These are phyloP conservation scores for Neurospora sublineolata DNA, from an alignment of 495 filamentous ascomycete species.

Conservation along the genomic window DNA sequence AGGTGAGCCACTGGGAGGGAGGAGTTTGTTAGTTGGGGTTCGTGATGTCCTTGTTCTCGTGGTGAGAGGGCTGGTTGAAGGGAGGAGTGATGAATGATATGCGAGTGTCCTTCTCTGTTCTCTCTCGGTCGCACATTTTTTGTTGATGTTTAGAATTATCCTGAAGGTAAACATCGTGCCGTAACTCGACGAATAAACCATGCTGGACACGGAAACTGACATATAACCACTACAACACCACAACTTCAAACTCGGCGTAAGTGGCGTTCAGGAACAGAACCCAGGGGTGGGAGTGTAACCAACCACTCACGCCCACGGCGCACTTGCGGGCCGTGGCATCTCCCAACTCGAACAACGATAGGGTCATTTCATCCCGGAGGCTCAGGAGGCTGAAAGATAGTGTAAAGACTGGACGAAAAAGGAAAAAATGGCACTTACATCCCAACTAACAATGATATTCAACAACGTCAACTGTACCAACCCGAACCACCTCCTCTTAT, in stretches of 20 bases:
- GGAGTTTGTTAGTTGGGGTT: conserved; percentile 1
- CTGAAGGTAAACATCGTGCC: not conserved
- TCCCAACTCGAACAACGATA: not conserved
- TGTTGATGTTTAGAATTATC: not conserved
- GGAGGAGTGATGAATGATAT: not conserved
- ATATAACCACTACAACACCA: not conserved
- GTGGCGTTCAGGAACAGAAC: not conserved
- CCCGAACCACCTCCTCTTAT: conserved; percentile 85
- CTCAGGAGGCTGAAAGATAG: not conserved
- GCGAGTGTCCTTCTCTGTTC: not conserved
- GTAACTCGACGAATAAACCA: not conserved
- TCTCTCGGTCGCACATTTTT: too few relatives aligned
- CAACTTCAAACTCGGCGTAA: not conserved
- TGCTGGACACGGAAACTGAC: not conserved
- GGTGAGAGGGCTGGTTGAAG: not conserved
- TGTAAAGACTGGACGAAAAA: not conserved
- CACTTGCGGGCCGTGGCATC: not conserved
- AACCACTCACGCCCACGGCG: not conserved
- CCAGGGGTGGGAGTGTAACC: not conserved
- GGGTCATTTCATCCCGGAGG: not conserved
- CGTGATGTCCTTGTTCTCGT: not conserved
- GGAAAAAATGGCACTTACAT: conserved; percentile 48
- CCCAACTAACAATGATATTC: conserved; percentile 92
- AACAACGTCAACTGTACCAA: conserved; percentile 70
- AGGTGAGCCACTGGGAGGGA: conserved; percentile 73